These are phyloP conservation scores for Linum lewisii DNA, from an alignment of 345 rosid species.

Conservation along the genomic window DNA sequence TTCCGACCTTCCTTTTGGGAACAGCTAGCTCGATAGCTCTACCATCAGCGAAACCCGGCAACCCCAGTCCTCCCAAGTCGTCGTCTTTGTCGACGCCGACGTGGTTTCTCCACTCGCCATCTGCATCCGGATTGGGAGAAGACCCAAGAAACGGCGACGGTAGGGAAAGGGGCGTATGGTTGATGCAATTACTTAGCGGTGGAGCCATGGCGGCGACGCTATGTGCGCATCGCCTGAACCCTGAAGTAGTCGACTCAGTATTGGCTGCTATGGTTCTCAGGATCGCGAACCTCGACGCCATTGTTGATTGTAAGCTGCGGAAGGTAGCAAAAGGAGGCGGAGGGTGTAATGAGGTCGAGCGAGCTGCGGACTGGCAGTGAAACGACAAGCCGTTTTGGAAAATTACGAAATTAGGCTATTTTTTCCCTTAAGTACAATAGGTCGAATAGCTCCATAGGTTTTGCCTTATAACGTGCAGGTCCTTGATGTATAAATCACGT, in stretches of 20 bases:
- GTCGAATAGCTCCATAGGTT: too few relatives aligned
- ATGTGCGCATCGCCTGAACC: neutral
- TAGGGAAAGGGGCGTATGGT: neutral
- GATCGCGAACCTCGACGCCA: neutral
- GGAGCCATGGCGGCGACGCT: neutral
- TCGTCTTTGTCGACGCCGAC: neutral
- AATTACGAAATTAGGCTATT: too few relatives aligned
- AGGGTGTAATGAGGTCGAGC: neutral
- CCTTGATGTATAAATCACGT: too few relatives aligned
- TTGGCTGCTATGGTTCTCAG: neutral
- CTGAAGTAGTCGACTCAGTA: neutral
- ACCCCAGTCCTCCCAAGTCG: neutral
- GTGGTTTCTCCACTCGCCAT: neutral
- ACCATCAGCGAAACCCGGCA: neutral
- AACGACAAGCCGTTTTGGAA: too few relatives aligned
- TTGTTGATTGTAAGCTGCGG: neutral
- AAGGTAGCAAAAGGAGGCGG: neutral
- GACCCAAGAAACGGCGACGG: neutral
- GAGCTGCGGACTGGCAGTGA: too few relatives aligned
- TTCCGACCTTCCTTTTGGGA: neutral
- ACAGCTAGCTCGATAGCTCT: neutral
- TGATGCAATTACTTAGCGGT: neutral
- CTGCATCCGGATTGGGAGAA: neutral
- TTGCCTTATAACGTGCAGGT: too few relatives aligned
- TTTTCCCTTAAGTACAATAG: too few relatives aligned